Base-by-base conservation (phyloP, 2,329 filamentous ascomycete species). In the Nemania sp. region DNA sequence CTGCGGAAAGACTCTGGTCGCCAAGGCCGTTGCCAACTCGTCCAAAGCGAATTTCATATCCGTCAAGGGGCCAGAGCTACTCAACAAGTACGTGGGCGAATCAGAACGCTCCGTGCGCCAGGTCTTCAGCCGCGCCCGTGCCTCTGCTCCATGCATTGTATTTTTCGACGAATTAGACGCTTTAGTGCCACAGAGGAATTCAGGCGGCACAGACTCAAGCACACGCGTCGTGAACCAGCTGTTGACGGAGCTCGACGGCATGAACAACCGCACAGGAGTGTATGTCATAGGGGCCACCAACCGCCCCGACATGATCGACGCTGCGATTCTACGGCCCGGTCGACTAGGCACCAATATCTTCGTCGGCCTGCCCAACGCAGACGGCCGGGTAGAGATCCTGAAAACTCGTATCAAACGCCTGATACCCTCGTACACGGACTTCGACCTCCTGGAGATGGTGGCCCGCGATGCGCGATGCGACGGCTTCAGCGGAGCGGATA, bases 131-230 rank as follows among this genome's bases (percentile, higher is more conserved):
- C 87, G 93, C 14, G 94, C 94, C 1, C 84, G 92, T 46, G 89
- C 89, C 1, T 93, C 89, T 6, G 82, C 91, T 0, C 94, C 94
- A 1, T 97, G 93, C 68, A 91, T 99, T 49, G 86, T 99, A 54
- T 97, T 99, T 81, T 97, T 99, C 68, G 94, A 99, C 70, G 94
- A 99, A 74, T 82, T 99, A 47, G 94, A 99, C 72, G 93, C 94
- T 1, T 78, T 99, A 2, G 92, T 94, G 0, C 92, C 93, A 0
- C 86, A 86, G 46, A 86, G 94, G 49, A 91, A 93, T 66, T 88
- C 88, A 50, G 80, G 80, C 1, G 82, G 90, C 2, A 90, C 87
- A 2, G 93, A 97, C 69, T 88, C 91, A 5, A 90, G 89, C 41
- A 86, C 90, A 1, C 85, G 94, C 28, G 90, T 99, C 2, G 94